Conservation (phyloP, 2,329 filamentous ascomycete species). For the Paradendryphiella salina region DNA sequence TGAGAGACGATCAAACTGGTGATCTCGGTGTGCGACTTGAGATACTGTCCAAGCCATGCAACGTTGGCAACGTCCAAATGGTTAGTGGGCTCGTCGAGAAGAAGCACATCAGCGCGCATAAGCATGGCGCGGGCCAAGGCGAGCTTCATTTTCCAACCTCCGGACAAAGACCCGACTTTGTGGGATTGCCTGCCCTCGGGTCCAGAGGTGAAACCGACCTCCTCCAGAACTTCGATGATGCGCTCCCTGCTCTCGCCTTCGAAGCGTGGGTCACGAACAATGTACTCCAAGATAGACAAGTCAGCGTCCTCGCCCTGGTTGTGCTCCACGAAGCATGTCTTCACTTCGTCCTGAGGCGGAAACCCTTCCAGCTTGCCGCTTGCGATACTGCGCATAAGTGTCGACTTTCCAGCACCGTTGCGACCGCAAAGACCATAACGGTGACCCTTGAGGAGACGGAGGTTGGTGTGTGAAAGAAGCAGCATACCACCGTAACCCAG, state of each 20-base stretch:
- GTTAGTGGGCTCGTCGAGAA: constrained; percentile 98
- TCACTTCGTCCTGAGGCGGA: constrained; percentile 85
- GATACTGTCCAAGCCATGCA: constrained; percentile 91
- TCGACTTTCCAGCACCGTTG: constrained; percentile 98
- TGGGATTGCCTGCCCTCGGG: constrained; percentile 86
- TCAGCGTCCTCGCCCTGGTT: constrained; percentile 98
- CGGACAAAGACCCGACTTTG: constrained; percentile 90
- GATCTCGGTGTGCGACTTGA: constrained; percentile 94
- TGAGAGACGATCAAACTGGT: constrained; percentile 97
- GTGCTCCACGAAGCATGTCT: constrained; percentile 98
- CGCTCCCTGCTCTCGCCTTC: constrained; percentile 76
- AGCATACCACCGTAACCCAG: constrained; percentile 98
- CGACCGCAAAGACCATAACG: constrained; percentile 95
- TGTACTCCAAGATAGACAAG: constrained; percentile 91
- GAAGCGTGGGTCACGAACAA: constrained; percentile 85
- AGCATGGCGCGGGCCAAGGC: constrained; percentile 95
- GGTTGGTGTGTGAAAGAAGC: constrained; percentile 90
- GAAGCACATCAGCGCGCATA: constrained; percentile 90
- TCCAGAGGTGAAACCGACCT: constrained; percentile 92
- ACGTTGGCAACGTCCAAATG: constrained; percentile 96
- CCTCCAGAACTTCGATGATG: constrained; percentile 79
- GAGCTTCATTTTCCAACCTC: constrained; percentile 99
- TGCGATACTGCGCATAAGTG: constrained; percentile 94
- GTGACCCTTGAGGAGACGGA: constrained; percentile 92
- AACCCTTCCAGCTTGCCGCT: constrained; percentile 97